Base-by-base conservation (phyloP, 2,329 filamentous ascomycete genomes). In the Phaeosphaeriaceae sp. region DNA sequence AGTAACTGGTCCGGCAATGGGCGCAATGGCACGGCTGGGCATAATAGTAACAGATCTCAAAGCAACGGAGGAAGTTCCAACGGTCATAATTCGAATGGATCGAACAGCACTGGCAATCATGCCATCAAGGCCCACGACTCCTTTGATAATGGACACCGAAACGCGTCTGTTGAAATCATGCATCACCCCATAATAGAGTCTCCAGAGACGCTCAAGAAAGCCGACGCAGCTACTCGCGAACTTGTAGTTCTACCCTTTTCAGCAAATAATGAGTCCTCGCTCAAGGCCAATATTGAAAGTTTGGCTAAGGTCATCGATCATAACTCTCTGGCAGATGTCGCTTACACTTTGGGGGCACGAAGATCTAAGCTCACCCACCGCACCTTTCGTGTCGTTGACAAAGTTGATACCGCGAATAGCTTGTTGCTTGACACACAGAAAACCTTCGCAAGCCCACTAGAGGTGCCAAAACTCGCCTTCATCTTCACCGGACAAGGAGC, bases 401-500 rank as follows among this genome's bases (percentile, higher is more conserved):
- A 39, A 16, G 33, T 45, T 17, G 13, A 21, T 11, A 11, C 21
- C 20, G n/a, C 26, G 15, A n/a, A 21, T 4, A 30, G 20, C n/a
- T 4, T 21, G 15, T 26, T 23, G 42, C 7, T 12, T 6, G 20
- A 17, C 15, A 13, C n/a, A n/a, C n/a, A n/a, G n/a, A n/a, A n/a
- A n/a, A n/a, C n/a, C n/a, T n/a, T n/a, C n/a, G n/a, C n/a, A n/a
- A n/a, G n/a, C n/a, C n/a, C n/a, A n/a, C n/a, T n/a, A n/a, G n/a
- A n/a, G n/a, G 20, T 12, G 18, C 21, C 37, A 21, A 21, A 38
- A 56, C 76, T 1, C 42, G 44, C 9, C n/a, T 61, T 60, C 26
- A 52, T 67, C 9, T 69, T 66, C 38, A 68, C 63, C 7, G 66
- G 64, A 2, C 66, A 69, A 46, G 64, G 64, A n/a, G 63, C 63